Evolutionary conservation across 371 early-diverging fungal species (phyloP), one percentile per base, ranked within the genome.

Genomic region (Syncephalis fuscata): DNA sequence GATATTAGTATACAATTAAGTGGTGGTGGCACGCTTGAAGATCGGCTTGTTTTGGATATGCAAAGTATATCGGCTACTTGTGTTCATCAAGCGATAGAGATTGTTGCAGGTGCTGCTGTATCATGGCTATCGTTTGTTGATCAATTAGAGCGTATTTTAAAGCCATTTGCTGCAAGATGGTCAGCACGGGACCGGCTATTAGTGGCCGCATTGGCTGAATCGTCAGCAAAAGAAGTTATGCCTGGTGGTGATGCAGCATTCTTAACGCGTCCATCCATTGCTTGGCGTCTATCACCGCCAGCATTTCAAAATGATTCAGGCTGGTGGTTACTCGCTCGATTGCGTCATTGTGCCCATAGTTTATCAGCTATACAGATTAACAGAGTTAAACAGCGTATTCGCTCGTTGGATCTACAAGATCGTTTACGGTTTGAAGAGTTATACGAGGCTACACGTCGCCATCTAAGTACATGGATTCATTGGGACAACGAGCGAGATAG

Each of bases 281-380:
- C 84, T 40, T 72, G 85, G 49, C 58, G 77, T n/a, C 50, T 85
- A n/a, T 82, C 80, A 2, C 69, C 73, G 2, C 47, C 58, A 48
- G 64, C 68, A 46, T 74, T 76, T 46, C 74, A 85, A 49, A 70
- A 67, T 11, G 80, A 82, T 50, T 67, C 68, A 10, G 82, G 82
- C 14, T 88, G 89, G 89, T 85, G 82, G 49, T 47, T 88, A 1
- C 52, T 88, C 3, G 71, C 70, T 2, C 74, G 81, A 36, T 66
- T 86, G 54, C 65, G 87, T 8, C 76, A 79, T 51, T 76, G 76
- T 46, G 59, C 41, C 4, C 41, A 21, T 21, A 32, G 32, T 32
- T 68, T 76, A 66, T 62, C 68, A 5, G 17, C 53, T 19, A 48
- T 56, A 2, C 53, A 49, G 8, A 57, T 63, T 7, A 66, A 64